Evolutionary conservation across 495 filamentous ascomycete species (phyloP), one percentile per base, ranked within the genome.

Genomic region (Clohesyomyces aquaticus): DNA sequence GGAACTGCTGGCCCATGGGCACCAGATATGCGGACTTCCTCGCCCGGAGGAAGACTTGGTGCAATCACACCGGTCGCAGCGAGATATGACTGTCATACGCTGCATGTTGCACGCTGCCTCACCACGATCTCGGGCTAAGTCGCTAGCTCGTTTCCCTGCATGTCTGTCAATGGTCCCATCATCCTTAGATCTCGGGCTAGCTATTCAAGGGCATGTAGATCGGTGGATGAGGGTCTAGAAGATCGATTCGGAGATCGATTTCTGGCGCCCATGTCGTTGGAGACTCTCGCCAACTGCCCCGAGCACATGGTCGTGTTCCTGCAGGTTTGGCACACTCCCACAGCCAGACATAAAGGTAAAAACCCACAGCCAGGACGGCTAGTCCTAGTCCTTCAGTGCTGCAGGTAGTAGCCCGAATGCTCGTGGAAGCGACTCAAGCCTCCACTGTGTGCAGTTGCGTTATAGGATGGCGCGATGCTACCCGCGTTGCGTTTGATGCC

Each of bases 401-500:
- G 45, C 53, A 47, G 18, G 55, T 65, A 54, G 21, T 65, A 54
- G 21, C 62, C 55, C 28, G 6, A 54, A 27, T 62, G 35, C 22
- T 43, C 3, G 8, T 55, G 28, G 55, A 21, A 29, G 55, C 59
- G 48, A 59, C 35, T 60, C 56, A 66, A 54, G 63, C 47, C 60
- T 26, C 49, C 46, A 4, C 53, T 22, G 38, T 57, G 50, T 63
- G 52, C 52, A 26, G 27, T 47, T 60, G 42, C 59, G 63, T 54
- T 25, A 19, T 28, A 55, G 46, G 35, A 28, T 41, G 56, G 43
- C 50, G 63, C 41, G n/a, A 55, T 46, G 19, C 54, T 41, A 54
- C 56, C 63, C 63, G 51, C 43, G 35, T 9, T n/a, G 35, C 25
- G 56, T 59, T 53, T 65, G 43, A 59, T 46, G 18, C 56, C 22